phyloP scores from a whole-genome alignment of 768 basidiomycete genomes.

The Porphyrellus cyaneotinctus region DNA sequence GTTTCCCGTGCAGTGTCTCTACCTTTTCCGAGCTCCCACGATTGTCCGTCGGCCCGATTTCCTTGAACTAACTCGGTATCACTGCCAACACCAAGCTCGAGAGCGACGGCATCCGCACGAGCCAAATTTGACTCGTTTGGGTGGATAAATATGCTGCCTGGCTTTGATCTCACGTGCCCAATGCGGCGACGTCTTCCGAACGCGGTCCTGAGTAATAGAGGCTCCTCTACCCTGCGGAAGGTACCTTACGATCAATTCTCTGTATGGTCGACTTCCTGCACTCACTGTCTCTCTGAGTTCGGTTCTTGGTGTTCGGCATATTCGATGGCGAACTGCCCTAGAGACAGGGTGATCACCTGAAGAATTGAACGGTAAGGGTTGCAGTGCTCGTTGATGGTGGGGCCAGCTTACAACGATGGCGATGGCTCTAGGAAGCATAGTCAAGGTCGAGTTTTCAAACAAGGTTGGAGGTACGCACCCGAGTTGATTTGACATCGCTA shows the following conservation, averaged over 20 bases:
- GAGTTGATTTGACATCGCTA: slow-evolving; percentile 67
- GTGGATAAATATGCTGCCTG: slow-evolving; percentile 58
- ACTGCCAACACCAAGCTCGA: slow-evolving; percentile 48
- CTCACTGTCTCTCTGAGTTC: slow-evolving; percentile 20
- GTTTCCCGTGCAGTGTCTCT: slow-evolving; percentile 47
- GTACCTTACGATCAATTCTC: not conserved
- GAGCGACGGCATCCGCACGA: slow-evolving; percentile 59
- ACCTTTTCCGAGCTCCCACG: slow-evolving; percentile 53
- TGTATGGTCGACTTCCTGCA: not conserved
- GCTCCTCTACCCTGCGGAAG: slow-evolving; percentile 19
- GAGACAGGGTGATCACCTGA: slow-evolving; percentile 54
- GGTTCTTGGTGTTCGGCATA: slow-evolving; percentile 23
- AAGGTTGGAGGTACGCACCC: slow-evolving; percentile 43
- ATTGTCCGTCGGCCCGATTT: slow-evolving; percentile 34
- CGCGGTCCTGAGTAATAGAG: slow-evolving; percentile 20
- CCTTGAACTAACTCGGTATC: slow-evolving; percentile 47
- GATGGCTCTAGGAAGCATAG: slow-evolving; percentile 18
- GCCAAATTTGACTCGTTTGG: slow-evolving; percentile 60
- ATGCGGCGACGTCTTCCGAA: slow-evolving; percentile 4
- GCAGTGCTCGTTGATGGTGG: not conserved
- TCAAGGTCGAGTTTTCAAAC: slow-evolving; percentile 7
- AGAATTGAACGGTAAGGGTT: not conserved
- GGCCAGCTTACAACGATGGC: slow-evolving; percentile 19
- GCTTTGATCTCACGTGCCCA: slow-evolving; percentile 49
- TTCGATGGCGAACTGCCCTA: slow-evolving; percentile 56